Evolutionary conservation across 73 alveolate genomes (phyloP).

Genomic region (Strombidium stylifer): DNA sequence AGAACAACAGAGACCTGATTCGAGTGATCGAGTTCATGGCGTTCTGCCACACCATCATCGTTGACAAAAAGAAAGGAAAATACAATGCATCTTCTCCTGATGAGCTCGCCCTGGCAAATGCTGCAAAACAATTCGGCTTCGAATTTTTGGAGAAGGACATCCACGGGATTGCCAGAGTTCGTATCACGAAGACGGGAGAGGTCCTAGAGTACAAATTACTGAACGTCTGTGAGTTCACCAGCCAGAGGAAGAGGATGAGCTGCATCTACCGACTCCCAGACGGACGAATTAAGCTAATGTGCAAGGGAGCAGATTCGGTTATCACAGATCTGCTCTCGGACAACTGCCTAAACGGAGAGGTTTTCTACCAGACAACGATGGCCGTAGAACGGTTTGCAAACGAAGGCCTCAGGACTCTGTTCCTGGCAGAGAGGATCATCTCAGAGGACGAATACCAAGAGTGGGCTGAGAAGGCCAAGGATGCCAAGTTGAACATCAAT

Average conservation of each 20-base stretch:
- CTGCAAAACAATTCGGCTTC: conserved; percentile 61
- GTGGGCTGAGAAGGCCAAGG: conserved; percentile 61
- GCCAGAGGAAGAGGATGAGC: conserved; percentile 91
- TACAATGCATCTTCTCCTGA: conserved; percentile 87
- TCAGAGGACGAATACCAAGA: conserved; percentile 62
- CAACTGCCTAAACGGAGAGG: too few species aligned
- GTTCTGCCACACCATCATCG: conserved; percentile 71
- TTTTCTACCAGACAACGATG: conserved; percentile 47
- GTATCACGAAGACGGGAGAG: conserved; percentile 61
- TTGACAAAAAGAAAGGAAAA: conserved; percentile 54
- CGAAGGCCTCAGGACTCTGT: conserved; percentile 78
- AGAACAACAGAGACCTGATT: conserved; percentile 11
- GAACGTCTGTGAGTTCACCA: conserved; percentile 79
- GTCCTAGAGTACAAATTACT: conserved; percentile 56
- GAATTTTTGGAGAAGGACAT: conserved; percentile 50
- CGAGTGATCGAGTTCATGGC: conserved; percentile 40
- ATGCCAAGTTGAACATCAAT: conserved; percentile 35
- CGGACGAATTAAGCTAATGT: conserved; percentile 51
- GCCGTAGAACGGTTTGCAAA: conserved; percentile 45
- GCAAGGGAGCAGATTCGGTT: conserved; percentile 97
- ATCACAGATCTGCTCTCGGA: conserved; percentile 58
- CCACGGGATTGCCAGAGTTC: conserved; percentile 30
- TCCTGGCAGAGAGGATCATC: conserved; percentile 70
- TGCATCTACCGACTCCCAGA: conserved; percentile 70
- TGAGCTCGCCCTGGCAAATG: conserved; percentile 84